Evolutionary conservation across 2,329 filamentous ascomycete species (phyloP).

Genomic region (Cladosporium cucumerinum): DNA sequence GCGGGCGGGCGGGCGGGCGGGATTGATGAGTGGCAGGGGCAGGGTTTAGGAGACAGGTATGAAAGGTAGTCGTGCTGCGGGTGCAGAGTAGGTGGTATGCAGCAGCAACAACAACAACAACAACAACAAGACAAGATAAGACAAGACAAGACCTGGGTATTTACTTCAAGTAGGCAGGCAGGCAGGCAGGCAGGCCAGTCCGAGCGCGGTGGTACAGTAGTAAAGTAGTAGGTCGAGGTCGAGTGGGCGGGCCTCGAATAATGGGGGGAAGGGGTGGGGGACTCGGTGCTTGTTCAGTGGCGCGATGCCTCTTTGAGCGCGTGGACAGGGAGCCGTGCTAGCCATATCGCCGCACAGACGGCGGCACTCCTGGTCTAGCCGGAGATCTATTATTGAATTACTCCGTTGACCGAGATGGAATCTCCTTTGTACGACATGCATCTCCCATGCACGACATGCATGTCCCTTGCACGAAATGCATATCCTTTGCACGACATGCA

Average conservation of each 20-base stretch:
- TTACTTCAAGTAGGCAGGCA: neutral
- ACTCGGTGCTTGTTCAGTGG: neutral
- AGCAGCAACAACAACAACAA: neutral
- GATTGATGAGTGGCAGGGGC: neutral
- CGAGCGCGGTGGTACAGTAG: neutral
- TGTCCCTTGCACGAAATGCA: neutral
- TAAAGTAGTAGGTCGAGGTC: no score
- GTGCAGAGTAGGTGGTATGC: neutral
- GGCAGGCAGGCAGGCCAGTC: neutral
- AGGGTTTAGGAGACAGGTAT: neutral
- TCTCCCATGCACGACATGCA: neutral
- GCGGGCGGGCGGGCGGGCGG: no score
- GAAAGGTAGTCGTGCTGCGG: neutral
- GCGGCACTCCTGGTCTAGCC: constrained; percentile 2
- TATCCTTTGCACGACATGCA: neutral
- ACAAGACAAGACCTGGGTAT: neutral
- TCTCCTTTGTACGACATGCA: neutral
- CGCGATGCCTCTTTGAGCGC: neutral
- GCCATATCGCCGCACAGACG: neutral
- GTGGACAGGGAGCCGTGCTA: neutral
- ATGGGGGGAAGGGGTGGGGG: no score
- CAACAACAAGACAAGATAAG: no score
- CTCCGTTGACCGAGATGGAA: neutral
- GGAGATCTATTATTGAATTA: neutral
- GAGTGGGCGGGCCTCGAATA: constrained; percentile 2